These are phyloP conservation scores for Gymnopus androsaceus DNA, from an alignment of 1,284 basidiomycete genomes.

Conservation along the genomic window DNA sequence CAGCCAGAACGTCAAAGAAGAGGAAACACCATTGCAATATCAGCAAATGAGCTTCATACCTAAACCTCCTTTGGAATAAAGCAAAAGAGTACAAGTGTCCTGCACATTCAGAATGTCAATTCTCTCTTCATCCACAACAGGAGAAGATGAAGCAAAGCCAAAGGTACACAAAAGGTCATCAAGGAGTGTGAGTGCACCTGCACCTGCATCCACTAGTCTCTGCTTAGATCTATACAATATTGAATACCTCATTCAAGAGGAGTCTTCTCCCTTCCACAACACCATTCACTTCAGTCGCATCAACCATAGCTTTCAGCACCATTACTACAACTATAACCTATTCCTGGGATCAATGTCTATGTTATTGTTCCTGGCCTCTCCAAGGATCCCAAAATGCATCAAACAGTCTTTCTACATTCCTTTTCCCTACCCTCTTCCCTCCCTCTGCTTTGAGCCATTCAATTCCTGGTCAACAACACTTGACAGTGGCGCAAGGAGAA, in stretches of 20 bases:
- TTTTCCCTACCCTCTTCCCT: too few relatives aligned
- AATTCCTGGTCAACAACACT: too few relatives aligned
- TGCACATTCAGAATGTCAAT: not conserved
- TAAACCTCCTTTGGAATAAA: too few relatives aligned
- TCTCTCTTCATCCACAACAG: not conserved
- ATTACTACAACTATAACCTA: not conserved
- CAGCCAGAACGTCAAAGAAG: not conserved
- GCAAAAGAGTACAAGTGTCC: not conserved
- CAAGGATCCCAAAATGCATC: too few relatives aligned
- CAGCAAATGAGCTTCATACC: not conserved
- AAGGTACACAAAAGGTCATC: not conserved
- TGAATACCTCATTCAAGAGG: not conserved
- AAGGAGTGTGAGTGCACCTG: too few relatives aligned
- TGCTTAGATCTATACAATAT: not conserved
- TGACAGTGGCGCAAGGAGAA: conserved; percentile 1
- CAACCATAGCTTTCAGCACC: not conserved
- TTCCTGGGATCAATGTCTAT: too few relatives aligned
- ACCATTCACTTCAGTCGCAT: not conserved
- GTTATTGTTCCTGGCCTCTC: too few relatives aligned
- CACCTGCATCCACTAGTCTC: not conserved
- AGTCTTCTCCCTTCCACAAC: not conserved
- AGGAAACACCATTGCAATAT: not conserved
- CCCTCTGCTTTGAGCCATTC: too few relatives aligned
- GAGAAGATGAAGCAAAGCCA: not conserved
- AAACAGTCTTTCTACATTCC: too few relatives aligned